These are phyloP conservation scores for Penicillium manginii DNA, from an alignment of 495 filamentous ascomycete species.

Conservation along the genomic window DNA sequence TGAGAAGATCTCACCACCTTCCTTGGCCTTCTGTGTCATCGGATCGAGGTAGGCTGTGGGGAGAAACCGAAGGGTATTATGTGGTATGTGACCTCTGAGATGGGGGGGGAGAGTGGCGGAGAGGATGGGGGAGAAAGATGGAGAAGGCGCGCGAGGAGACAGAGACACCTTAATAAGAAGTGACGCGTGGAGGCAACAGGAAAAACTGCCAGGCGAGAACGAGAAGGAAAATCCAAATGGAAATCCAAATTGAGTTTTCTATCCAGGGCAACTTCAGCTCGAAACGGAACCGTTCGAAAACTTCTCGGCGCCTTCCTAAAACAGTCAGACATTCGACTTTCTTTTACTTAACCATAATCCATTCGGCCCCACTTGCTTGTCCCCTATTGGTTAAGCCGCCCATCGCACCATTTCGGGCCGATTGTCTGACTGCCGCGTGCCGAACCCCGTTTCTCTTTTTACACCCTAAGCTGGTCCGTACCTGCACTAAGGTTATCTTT, in stretches of 20 bases:
- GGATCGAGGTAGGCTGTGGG: not conserved
- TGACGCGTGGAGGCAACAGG: not conserved
- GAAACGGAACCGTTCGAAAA: not conserved
- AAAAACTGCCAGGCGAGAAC: not conserved
- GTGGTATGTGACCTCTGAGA: not conserved
- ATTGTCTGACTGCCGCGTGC: slow-evolving; percentile 1
- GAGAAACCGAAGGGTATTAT: not conserved
- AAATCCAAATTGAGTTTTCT: not conserved
- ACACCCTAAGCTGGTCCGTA: not conserved
- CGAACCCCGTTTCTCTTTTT: not conserved
- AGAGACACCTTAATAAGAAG: not conserved
- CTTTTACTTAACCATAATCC: slow-evolving; percentile 1
- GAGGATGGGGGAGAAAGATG: not conserved
- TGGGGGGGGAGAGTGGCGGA: not conserved
- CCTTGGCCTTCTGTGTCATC: slow-evolving; percentile 3
- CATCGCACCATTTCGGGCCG: not conserved
- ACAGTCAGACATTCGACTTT: not conserved
- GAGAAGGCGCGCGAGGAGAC: not conserved
- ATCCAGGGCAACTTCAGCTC: not conserved
- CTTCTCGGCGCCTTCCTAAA: slow-evolving; percentile 8
- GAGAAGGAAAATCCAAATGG: not conserved
- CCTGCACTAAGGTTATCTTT: slow-evolving; percentile 4
- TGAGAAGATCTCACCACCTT: not conserved
- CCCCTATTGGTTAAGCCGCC: not conserved
- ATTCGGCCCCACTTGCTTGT: not conserved